A percentile compares a stretch with the other conserved stretches of the same genome.
Conservation (phyloP, 148 eudicot genomes). For the Rhododendron ovatum region DNA sequence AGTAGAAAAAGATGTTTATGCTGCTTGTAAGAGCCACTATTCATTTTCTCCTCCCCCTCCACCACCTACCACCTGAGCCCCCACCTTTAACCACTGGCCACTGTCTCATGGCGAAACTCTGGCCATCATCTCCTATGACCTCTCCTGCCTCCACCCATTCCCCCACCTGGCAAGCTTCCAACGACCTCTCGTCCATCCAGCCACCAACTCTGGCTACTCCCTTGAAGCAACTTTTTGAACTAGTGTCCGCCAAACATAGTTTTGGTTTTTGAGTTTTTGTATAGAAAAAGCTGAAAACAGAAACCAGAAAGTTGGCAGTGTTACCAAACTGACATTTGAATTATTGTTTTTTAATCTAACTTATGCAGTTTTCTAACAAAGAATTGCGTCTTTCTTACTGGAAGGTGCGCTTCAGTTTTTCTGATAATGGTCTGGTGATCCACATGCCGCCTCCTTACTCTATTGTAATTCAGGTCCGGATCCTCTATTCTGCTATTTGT, state of each 20-base stretch:
- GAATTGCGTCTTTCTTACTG: constrained; percentile 13
- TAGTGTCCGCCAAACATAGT: too few relatives aligned
- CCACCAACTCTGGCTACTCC: background rate
- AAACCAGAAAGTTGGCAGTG: background rate
- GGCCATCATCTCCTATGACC: background rate
- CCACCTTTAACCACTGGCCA: background rate
- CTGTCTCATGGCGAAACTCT: background rate
- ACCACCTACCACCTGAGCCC: background rate
- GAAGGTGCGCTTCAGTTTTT: constrained; percentile 77
- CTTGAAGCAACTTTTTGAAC: background rate
- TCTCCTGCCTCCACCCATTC: background rate
- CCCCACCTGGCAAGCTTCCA: background rate
- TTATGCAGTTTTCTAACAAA: constrained; percentile 5
- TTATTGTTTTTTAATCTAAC: too few relatives aligned
- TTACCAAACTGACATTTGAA: background rate
- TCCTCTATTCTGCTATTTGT: constrained; percentile 4
- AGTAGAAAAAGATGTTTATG: background rate
- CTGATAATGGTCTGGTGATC: constrained; percentile 64
- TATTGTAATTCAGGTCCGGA: constrained; percentile 74
- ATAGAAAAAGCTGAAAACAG: background rate
- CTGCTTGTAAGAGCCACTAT: background rate
- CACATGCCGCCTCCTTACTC: constrained; percentile 96
- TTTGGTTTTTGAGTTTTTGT: background rate
- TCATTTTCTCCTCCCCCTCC: background rate
- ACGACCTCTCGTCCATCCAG: background rate